These are phyloP conservation scores for Pseudocercospora pini-densiflorae DNA, from an alignment of 2,329 filamentous ascomycete genomes.

Conservation along the genomic window DNA sequence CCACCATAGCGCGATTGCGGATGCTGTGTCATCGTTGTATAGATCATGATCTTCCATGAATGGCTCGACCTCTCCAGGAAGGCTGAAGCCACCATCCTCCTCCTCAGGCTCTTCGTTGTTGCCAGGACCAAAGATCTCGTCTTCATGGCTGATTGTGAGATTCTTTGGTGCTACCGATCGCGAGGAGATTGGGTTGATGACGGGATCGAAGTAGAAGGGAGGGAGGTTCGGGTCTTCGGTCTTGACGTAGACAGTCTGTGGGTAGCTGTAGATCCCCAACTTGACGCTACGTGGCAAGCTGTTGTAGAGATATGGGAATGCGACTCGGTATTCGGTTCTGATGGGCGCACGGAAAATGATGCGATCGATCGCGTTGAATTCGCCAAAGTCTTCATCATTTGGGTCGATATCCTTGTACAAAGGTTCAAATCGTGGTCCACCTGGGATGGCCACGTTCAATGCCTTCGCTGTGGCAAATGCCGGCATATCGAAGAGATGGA, in stretches of 20 bases:
- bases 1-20: conserved; percentile 97
- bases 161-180: conserved; percentile 94
- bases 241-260: conserved; percentile 88
- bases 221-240: conserved; percentile 87
- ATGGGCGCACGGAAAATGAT: conserved; percentile 98
- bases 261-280: conserved; percentile 90
- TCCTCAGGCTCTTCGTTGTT: conserved; percentile 78
- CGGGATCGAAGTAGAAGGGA: conserved; percentile 97
- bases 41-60: conserved; percentile 90
- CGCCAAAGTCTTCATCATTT: conserved; percentile 98
- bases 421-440: conserved; percentile 94
- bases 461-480: conserved; percentile 97
- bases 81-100: conserved; percentile 63
- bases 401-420: conserved; percentile 98
- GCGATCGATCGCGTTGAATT: conserved; percentile 98
- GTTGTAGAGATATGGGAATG: conserved; percentile 95
- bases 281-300: conserved; percentile 93
- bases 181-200: conserved; percentile 96
- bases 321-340: conserved; percentile 92
- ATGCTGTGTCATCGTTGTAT: conserved; percentile 84
- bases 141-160: conserved; percentile 87
- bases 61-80: conserved; percentile 79
- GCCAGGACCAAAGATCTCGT: conserved; percentile 84
- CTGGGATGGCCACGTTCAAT: conserved; percentile 95
- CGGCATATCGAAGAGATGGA: conserved; percentile 94